These are phyloP conservation scores for Pseudofabraea citricarpa DNA, from an alignment of 2,329 filamentous ascomycete genomes.

Conservation along the genomic window DNA sequence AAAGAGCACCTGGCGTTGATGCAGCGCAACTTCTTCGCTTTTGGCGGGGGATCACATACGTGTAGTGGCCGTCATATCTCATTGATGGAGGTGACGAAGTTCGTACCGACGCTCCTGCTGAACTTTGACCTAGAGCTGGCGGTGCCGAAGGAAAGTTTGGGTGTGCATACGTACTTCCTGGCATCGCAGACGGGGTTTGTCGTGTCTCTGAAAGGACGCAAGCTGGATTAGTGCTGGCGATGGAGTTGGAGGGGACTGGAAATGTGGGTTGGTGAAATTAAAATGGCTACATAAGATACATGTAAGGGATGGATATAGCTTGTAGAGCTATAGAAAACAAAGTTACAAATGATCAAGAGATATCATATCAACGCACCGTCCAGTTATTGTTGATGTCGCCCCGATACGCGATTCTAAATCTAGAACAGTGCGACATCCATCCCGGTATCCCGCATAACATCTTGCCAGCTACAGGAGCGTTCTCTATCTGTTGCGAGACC, in stretches of 20 bases:
- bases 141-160: not conserved
- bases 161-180: not conserved
- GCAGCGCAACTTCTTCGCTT: conserved; percentile 30
- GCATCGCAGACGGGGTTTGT: not conserved
- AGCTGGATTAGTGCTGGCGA: too few species aligned
- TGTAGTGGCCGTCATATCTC: conserved; percentile 25
- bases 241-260: not conserved
- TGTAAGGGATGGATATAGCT: not conserved
- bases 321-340: not conserved
- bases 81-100: conserved; percentile 1
- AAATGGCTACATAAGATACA: too few species aligned
- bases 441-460: not conserved
- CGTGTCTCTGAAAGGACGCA: not conserved
- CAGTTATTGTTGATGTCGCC: too few species aligned
- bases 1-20: conserved; percentile 22
- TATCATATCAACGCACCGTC: too few species aligned
- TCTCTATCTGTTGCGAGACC: not conserved
- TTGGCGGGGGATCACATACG: conserved; percentile 33
- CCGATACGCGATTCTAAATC: not conserved
- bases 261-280: not conserved
- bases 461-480: not conserved
- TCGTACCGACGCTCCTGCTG: not conserved
- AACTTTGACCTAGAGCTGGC: not conserved
- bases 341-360: too few species aligned
- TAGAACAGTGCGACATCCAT: not conserved